phyloP scores from a whole-genome alignment of 192 early-diverging fungal genomes.

The Coemansia umbellata region DNA sequence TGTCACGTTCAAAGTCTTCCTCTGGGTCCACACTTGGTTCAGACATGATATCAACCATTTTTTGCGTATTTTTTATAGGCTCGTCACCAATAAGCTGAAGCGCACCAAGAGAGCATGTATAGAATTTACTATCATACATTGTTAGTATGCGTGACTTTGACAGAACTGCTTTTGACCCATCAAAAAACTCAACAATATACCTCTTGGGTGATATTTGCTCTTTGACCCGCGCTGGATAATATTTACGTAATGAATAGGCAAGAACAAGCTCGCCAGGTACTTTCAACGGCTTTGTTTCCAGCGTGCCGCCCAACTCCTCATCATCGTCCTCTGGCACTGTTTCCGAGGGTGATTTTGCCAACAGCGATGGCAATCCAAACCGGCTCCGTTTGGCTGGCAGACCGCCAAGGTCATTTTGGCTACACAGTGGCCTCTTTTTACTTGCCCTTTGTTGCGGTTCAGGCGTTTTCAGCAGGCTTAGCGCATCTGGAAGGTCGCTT shows the following conservation, averaged over 20 bases:
- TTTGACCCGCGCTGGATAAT: conserved; percentile 39
- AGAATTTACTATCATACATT: conserved; percentile 38
- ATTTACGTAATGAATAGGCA: conserved; percentile 29
- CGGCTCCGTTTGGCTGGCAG: not conserved
- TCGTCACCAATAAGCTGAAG: conserved; percentile 36
- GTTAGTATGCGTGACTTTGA: conserved; percentile 25
- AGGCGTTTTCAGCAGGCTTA: conserved; percentile 22
- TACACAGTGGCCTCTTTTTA: not conserved
- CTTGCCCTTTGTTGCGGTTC: not conserved
- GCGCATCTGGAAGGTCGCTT: conserved; percentile 45
- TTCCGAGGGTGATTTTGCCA: conserved; percentile 32
- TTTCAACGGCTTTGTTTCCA: conserved; percentile 7
- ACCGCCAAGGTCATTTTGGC: not conserved
- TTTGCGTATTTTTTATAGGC: conserved; percentile 4
- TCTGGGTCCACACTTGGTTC: conserved; percentile 8
- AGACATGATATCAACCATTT: not conserved
- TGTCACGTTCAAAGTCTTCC: conserved; percentile 30
- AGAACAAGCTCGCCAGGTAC: conserved; percentile 45
- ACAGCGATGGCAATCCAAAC: not conserved
- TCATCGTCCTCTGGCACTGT: conserved; percentile 1
- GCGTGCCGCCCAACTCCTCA: conserved; percentile 11
- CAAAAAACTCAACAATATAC: conserved; percentile 37
- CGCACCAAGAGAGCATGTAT: conserved; percentile 33
- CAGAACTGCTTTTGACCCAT: conserved; percentile 12
- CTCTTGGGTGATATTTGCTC: conserved; percentile 7